Evolutionary conservation across 345 rosid species (phyloP).

Genomic region (Eucalyptus tenuipes): DNA sequence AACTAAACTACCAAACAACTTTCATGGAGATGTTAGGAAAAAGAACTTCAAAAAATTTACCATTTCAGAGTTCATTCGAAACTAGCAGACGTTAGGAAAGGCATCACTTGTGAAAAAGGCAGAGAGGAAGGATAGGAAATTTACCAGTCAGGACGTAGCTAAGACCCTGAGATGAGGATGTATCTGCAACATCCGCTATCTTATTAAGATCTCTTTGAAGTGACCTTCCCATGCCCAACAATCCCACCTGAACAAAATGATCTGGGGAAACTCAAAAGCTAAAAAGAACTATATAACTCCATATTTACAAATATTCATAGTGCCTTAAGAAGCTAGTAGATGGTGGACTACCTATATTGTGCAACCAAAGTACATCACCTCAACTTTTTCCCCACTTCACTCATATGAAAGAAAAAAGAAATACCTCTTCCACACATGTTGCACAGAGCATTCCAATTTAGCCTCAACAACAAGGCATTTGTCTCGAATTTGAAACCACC

Average conservation of each 20-base stretch:
- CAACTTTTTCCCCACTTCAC: not conserved
- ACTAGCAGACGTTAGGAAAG: not conserved
- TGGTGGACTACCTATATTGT: not conserved
- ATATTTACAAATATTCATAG: not conserved
- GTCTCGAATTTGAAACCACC: not conserved
- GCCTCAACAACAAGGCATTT: not conserved
- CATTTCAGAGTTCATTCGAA: not conserved
- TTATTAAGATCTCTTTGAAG: constrained; percentile 75
- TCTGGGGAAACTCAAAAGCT: not conserved
- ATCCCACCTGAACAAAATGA: constrained; percentile 40
- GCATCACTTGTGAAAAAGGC: not conserved
- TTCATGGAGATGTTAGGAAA: not conserved
- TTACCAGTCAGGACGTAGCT: constrained; percentile 82
- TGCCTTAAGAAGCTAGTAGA: not conserved
- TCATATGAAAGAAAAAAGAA: not conserved
- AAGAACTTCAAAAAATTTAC: not conserved
- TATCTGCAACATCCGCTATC: constrained; percentile 78
- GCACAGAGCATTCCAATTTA: not conserved
- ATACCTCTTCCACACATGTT: not conserved
- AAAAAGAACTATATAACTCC: not conserved
- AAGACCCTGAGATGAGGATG: constrained; percentile 80
- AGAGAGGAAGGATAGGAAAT: not conserved
- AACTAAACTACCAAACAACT: not conserved
- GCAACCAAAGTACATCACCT: not conserved
- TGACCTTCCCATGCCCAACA: constrained; percentile 75